Base-by-base conservation (phyloP, 2,329 filamentous ascomycete species). In the Penicillium hordei region DNA sequence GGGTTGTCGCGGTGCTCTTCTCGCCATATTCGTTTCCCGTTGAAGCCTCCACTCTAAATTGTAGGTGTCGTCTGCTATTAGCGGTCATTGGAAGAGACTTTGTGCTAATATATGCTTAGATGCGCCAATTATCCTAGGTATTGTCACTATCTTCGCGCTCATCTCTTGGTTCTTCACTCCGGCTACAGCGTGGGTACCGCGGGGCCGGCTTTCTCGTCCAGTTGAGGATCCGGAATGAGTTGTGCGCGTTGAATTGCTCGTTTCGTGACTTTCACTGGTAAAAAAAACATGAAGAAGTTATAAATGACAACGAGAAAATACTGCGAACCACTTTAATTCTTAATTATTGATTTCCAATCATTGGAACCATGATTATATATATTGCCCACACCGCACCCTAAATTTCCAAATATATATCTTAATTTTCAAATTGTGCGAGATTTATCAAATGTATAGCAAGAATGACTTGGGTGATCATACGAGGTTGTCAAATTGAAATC, bases 1-100 rank as follows among this genome's bases (percentile, higher is more conserved):
- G 78, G 78, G 78, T 81, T 5, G 79, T 81, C 1, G 79, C 78
- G 0, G 68, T 81, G 1, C 60, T 81, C 8, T 81, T 78, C 57
- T 79, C 77, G 0, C 79, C 79, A 0, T 81, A 79, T 40, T 59
- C 60, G 13, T 81, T 77, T 45, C 79, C 79, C 0, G 79, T 81
- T 9, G 21, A 23, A 6, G 21, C 19, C 3, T 23, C 39, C 7
- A 42, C 19, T 7, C 39, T 42, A 42, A 44, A 27, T 19, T 44
- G 42, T 43, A 43, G 3, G 21, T 40, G 19, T 1, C 1, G 10
- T 40, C 38, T 40, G 12, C 19, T 13, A 40, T 3, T 40, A 13
- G 12, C 5, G 13, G 6, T 6, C n/a, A 15, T 23, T 23, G 10
- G 12, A 40, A 23, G 19, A 40, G 38, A 23, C 12, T 23, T 15